Conservation (phyloP, 306 rosid genomes). For the Cucumis hystrix region DNA sequence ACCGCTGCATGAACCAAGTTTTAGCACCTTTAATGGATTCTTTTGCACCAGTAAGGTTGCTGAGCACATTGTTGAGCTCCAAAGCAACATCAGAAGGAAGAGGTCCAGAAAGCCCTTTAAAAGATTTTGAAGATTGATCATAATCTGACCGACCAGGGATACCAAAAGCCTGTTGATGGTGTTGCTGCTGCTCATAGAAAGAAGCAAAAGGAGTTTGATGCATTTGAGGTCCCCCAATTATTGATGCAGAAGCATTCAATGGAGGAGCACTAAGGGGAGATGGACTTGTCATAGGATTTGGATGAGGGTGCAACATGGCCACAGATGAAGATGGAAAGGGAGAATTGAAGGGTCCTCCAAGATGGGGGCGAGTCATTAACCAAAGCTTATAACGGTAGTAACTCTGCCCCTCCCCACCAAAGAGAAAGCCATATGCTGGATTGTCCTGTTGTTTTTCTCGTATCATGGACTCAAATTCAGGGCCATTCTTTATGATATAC, state of each 20-base stretch:
- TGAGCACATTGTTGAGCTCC: conserved; percentile 64
- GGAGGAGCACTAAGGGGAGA: conserved; percentile 50
- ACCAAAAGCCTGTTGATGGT: conserved; percentile 64
- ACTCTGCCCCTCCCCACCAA: conserved; percentile 89
- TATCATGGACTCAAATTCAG: conserved; percentile 91
- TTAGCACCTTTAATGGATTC: conserved; percentile 88
- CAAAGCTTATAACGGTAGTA: conserved; percentile 81
- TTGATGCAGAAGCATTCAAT: conserved; percentile 46
- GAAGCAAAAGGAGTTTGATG: conserved; percentile 47
- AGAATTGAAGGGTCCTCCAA: conserved; percentile 56
- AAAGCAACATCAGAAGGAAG: conserved; percentile 79
- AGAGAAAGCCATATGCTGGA: conserved; percentile 80
- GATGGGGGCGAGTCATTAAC: conserved; percentile 49
- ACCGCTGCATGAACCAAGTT: conserved; percentile 96
- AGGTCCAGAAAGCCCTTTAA: conserved; percentile 69
- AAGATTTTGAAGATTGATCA: conserved; percentile 65
- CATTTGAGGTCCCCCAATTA: conserved; percentile 31
- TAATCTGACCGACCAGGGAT: conserved; percentile 63
- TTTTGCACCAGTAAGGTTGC: conserved; percentile 70
- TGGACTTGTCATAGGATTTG: conserved; percentile 64
- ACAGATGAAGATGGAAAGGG: conserved; percentile 46
- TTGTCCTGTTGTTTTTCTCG: conserved; percentile 88
- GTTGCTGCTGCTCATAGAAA: conserved; percentile 15
- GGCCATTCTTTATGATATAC: conserved; percentile 83
- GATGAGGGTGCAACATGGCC: conserved; percentile 61